Conservation (phyloP, 495 filamentous ascomycete genomes). For the Haplographium delicatum region DNA sequence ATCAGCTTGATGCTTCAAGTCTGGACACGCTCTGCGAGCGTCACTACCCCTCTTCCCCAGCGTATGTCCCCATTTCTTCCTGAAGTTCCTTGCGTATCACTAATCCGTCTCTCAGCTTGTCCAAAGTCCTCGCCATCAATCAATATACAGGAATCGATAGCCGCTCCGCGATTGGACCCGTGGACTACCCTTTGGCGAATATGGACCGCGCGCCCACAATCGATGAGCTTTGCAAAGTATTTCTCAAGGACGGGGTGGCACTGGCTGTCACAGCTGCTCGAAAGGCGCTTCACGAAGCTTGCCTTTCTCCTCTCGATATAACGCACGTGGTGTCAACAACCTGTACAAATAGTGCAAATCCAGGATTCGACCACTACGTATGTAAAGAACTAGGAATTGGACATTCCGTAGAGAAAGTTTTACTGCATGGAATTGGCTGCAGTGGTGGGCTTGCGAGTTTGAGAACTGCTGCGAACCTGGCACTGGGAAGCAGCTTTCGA, state of each 20-base stretch:
- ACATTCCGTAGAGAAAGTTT: constrained; percentile 46
- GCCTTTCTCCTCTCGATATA: constrained; percentile 42
- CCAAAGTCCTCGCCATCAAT: constrained; percentile 58
- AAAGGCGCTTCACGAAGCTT: constrained; percentile 55
- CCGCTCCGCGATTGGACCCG: constrained; percentile 52
- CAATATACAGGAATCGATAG: constrained; percentile 57
- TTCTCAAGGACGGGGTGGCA: constrained; percentile 53
- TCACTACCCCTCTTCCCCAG: constrained; percentile 44
- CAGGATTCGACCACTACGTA: constrained; percentile 62
- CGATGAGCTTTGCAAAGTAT: constrained; percentile 46
- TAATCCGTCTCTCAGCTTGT: constrained; percentile 34
- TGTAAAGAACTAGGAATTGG: constrained; percentile 47
- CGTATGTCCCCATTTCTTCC: constrained; percentile 31
- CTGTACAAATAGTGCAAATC: constrained; percentile 63
- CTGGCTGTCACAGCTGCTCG: constrained; percentile 50
- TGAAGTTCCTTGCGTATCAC: background rate
- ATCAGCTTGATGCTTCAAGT: constrained; percentile 33
- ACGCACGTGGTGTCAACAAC: constrained; percentile 65
- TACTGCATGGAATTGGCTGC: constrained; percentile 60
- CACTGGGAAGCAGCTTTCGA: constrained; percentile 48
- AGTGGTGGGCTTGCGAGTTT: constrained; percentile 59
- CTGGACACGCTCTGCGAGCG: constrained; percentile 38
- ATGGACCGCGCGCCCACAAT: constrained; percentile 47
- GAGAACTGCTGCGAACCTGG: constrained; percentile 56
- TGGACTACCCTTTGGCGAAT: constrained; percentile 53